Percentiles rank a stretch among this genome's conserved stretches.
phyloP scores from a whole-genome alignment of 371 early-diverging fungal genomes.

The Mucor circinelloides region DNA sequence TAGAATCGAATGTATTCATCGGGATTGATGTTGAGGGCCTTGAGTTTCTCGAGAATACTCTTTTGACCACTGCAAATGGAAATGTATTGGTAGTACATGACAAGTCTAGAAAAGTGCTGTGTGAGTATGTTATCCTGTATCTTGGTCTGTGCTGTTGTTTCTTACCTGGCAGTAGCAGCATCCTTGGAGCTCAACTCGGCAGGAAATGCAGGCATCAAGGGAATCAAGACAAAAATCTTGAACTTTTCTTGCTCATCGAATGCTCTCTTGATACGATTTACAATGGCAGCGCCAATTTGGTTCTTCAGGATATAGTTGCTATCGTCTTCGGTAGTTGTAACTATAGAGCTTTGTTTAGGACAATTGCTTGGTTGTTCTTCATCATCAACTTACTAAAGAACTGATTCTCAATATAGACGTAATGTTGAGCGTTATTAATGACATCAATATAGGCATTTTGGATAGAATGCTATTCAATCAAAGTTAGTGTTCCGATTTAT shows the following conservation, averaged over 20 bases:
- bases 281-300: conserved; percentile 76
- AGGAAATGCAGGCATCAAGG: conserved; percentile 91
- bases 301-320: conserved; percentile 64
- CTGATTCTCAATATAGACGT: conserved; percentile 96
- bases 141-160: background rate
- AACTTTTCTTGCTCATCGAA: conserved; percentile 68
- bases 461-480: conserved; percentile 69
- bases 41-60: conserved; percentile 61
- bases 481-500: background rate
- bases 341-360: conserved; percentile 23
- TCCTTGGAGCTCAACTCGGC: conserved; percentile 76
- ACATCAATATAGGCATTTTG: conserved; percentile 79
- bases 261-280: conserved; percentile 80
- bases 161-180: conserved; percentile 71
- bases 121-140: background rate
- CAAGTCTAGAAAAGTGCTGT: conserved; percentile 41
- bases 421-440: conserved; percentile 79
- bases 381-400: conserved; percentile 77
- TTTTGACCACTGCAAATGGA: conserved; percentile 73
- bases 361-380: background rate
- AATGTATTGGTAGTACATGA: conserved; percentile 77
- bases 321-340: conserved; percentile 64
- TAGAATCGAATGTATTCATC: conserved; percentile 73
- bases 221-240: conserved; percentile 86
- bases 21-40: conserved; percentile 53